Percentiles rank a stretch among this genome's conserved stretches.
Conservation (phyloP, 2,329 filamentous ascomycete species). For the Xylaria hypoxylon region DNA sequence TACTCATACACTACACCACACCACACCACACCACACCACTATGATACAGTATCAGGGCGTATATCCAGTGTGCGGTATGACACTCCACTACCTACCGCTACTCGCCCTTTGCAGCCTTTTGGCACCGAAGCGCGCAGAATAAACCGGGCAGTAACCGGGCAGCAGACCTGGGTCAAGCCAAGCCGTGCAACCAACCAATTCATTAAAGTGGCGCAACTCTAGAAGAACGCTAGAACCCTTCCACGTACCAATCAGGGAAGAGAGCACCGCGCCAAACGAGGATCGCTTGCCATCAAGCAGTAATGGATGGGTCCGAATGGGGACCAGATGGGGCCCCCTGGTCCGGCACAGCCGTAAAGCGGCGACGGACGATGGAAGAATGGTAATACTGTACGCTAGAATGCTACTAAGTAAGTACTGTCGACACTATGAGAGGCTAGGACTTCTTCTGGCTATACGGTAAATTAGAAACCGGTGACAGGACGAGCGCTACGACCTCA, state of each 20-base stretch:
- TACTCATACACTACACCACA: neutral
- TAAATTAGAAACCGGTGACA: constrained; percentile 8
- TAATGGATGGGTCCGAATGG: constrained; percentile 31
- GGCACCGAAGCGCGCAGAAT: neutral
- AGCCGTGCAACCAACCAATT: constrained; percentile 27
- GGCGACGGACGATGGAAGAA: constrained; percentile 48
- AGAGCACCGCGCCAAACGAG: constrained; percentile 36
- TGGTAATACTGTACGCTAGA: constrained; percentile 24
- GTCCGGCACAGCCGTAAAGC: constrained; percentile 45
- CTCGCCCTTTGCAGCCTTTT: neutral
- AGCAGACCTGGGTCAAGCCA: constrained; percentile 7
- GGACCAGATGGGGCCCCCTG: constrained; percentile 33
- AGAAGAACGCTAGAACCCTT: constrained; percentile 55
- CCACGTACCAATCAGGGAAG: constrained; percentile 44
- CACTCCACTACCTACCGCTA: neutral
- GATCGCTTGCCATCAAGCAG: constrained; percentile 43
- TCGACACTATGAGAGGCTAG: no score
- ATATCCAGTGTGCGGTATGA: neutral
- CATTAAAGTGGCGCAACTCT: constrained; percentile 45
- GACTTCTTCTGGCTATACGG: neutral
- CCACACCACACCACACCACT: neutral
- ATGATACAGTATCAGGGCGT: neutral
- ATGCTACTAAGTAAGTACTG: constrained; percentile 5
- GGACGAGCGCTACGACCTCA: constrained; percentile 15
- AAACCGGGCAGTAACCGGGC: neutral